These are phyloP conservation scores for Xylaria acuta DNA, from an alignment of 495 filamentous ascomycete genomes.

Conservation along the genomic window DNA sequence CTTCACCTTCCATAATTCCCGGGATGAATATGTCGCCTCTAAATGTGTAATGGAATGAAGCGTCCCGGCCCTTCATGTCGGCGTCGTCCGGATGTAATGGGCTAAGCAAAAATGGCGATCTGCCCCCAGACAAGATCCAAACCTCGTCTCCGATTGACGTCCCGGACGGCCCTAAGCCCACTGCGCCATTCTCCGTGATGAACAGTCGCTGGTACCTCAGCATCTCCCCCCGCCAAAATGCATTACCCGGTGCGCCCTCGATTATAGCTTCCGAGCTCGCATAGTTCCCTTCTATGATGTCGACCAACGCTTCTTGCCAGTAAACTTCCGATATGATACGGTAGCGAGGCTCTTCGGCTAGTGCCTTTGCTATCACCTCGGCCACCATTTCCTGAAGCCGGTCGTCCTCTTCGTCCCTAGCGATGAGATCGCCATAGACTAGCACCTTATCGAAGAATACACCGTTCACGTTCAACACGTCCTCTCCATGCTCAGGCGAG, in stretches of 20 bases:
- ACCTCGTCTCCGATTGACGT: slow-evolving; percentile 27
- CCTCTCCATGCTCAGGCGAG: slow-evolving; percentile 13
- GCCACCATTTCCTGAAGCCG: neutral
- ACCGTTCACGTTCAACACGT: slow-evolving; percentile 26
- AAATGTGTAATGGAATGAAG: slow-evolving; percentile 19
- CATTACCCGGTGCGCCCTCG: neutral
- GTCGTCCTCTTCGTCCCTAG: neutral
- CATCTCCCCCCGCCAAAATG: slow-evolving; percentile 17
- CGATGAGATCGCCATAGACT: neutral
- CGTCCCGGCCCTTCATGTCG: neutral
- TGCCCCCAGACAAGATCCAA: slow-evolving; percentile 28
- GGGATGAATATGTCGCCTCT: slow-evolving; percentile 26
- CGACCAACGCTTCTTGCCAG: slow-evolving; percentile 2
- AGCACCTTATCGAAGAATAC: slow-evolving; percentile 26
- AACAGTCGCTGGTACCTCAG: slow-evolving; percentile 22
- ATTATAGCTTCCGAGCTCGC: neutral
- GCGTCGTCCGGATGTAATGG: slow-evolving; percentile 3
- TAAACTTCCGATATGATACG: slow-evolving; percentile 21
- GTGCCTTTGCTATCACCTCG: slow-evolving; percentile 1
- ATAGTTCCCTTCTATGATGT: slow-evolving; percentile 13
- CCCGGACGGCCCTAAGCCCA: slow-evolving; percentile 27
- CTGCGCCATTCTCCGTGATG: slow-evolving; percentile 26
- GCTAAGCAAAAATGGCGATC: slow-evolving; percentile 25
- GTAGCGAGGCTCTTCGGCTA: slow-evolving; percentile 20
- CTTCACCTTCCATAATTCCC: slow-evolving; percentile 27